Percentiles rank a stretch among this genome's conserved stretches.
Evolutionary conservation across 1,284 basidiomycete genomes (phyloP).

Genomic region (Pseudomicrostroma phylloplanum): DNA sequence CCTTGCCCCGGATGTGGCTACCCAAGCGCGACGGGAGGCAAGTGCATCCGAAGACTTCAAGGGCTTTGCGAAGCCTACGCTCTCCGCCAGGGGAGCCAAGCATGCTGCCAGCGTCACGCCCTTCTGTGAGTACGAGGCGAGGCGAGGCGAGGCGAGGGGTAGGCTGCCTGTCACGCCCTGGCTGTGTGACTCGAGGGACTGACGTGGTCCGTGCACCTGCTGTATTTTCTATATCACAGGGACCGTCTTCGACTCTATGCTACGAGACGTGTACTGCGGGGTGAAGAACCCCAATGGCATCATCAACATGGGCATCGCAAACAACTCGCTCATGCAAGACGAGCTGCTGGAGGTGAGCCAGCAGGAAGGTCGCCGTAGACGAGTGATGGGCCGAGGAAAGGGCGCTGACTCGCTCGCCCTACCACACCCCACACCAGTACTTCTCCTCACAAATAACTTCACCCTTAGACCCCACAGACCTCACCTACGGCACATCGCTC

Average conservation of each 20-base stretch:
- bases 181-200: neutral
- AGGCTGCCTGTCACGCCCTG: neutral
- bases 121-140: constrained; percentile 6
- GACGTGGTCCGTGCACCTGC: neutral
- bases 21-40: neutral
- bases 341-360: constrained; percentile 14
- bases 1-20: neutral
- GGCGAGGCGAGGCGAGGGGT: too few relatives aligned
- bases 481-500: constrained; percentile 20
- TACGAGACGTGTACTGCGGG: constrained; percentile 16
- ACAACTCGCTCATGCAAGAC: constrained; percentile 21
- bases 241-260: constrained; percentile 20
- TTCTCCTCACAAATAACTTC: constrained; percentile 12
- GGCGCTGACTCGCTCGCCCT: neutral
- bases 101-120: constrained; percentile 13
- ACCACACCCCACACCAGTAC: neutral
- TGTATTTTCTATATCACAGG: neutral
- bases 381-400: neutral
- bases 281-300: constrained; percentile 13
- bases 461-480: constrained; percentile 12
- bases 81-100: constrained; percentile 8
- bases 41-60: neutral
- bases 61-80: neutral
- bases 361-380: neutral
- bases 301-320: constrained; percentile 26